These are phyloP conservation scores for Globisporangium takayamanum DNA, from an alignment of 352 stramenopile species.

Conservation along the genomic window DNA sequence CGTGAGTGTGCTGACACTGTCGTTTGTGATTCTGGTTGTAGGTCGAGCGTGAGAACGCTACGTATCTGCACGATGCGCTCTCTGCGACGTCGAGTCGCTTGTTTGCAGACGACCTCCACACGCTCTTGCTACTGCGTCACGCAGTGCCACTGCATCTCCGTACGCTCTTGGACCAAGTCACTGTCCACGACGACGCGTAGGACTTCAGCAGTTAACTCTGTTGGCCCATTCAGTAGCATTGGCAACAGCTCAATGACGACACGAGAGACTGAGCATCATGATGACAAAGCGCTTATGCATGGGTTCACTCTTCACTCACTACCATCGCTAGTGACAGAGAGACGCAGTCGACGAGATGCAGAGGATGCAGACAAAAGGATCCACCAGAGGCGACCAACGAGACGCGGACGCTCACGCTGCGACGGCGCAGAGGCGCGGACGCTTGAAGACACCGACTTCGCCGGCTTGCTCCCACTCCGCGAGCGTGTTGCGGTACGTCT, in stretches of 20 bases:
- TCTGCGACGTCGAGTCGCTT: constrained; percentile 39
- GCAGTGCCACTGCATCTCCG: constrained; percentile 37
- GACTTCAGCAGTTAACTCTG: too few species aligned
- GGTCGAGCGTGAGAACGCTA: constrained; percentile 62
- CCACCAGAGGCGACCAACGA: neutral
- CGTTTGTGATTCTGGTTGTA: constrained; percentile 13
- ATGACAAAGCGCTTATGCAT: too few species aligned
- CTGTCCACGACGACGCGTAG: neutral
- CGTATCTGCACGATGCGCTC: constrained; percentile 50
- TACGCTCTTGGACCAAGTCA: constrained; percentile 24
- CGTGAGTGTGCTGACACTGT: neutral
- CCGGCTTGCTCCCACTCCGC: constrained; percentile 67
- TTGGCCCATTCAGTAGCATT: neutral
- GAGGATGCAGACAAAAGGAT: neutral
- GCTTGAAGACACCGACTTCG: constrained; percentile 71
- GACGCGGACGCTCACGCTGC: constrained; percentile 31
- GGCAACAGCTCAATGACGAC: neutral
- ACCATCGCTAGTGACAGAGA: too few species aligned
- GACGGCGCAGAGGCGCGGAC: constrained; percentile 38
- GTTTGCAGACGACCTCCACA: constrained; percentile 64
- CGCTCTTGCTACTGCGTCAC: constrained; percentile 42
- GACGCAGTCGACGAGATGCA: neutral
- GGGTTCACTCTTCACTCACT: too few species aligned
- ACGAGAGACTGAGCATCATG: neutral
- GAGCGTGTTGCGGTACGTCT: constrained; percentile 61